Conservation (phyloP, 306 rosid species). For the Alnus rubra region DNA sequence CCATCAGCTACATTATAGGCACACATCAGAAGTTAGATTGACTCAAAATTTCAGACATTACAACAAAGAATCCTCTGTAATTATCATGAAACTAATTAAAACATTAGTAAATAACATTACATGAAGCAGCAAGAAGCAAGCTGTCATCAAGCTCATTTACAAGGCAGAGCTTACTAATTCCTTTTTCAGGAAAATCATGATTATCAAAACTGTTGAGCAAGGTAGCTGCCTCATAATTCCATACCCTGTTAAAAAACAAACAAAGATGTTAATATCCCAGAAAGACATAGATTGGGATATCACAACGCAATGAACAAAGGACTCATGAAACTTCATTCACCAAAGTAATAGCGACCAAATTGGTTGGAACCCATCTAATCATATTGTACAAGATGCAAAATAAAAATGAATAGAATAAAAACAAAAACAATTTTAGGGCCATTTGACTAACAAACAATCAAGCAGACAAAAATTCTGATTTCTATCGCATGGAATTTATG, state of each 20-base stretch:
- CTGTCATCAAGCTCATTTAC: constrained; percentile 96
- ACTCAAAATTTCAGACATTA: constrained; percentile 19
- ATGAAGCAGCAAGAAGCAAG: constrained; percentile 96
- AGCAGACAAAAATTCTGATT: neutral
- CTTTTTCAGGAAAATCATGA: constrained; percentile 87
- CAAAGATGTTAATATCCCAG: constrained; percentile 22
- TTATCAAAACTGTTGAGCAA: constrained; percentile 89
- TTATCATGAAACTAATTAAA: constrained; percentile 11
- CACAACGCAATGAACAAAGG: neutral
- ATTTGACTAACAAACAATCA: neutral
- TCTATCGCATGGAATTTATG: neutral
- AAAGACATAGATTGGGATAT: neutral
- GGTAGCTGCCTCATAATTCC: constrained; percentile 84
- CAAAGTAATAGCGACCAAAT: constrained; percentile 10
- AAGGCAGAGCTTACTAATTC: constrained; percentile 90
- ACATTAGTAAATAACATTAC: constrained; percentile 49
- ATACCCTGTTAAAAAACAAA: constrained; percentile 54
- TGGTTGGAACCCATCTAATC: neutral
- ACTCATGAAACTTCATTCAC: neutral
- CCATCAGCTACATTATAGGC: constrained; percentile 69
- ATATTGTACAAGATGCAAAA: neutral
- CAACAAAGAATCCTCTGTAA: constrained; percentile 2
- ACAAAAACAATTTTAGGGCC: neutral
- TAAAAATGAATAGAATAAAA: neutral
- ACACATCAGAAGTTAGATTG: constrained; percentile 13